Conservation (phyloP, 2,329 filamentous ascomycete genomes). For the Cercospora zeae-maydis region DNA sequence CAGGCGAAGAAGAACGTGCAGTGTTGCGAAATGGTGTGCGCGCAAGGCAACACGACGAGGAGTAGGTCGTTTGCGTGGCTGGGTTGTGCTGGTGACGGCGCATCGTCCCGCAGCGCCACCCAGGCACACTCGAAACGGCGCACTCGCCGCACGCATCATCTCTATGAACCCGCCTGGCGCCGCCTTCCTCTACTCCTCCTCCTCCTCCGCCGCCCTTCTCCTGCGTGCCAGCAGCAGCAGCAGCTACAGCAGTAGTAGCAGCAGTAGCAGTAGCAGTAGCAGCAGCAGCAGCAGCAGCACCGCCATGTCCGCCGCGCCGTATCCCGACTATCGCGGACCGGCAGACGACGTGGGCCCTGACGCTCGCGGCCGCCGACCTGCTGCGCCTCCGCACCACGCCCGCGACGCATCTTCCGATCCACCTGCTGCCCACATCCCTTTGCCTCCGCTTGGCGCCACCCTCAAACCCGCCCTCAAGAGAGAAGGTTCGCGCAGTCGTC, state of each 20-base stretch:
- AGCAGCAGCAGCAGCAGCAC: background rate
- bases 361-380: slow-evolving; percentile 4
- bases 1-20: background rate
- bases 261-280: background rate
- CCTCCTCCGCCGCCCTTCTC: background rate
- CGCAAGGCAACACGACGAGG: too few relatives aligned
- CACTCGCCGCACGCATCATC: background rate
- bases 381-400: background rate
- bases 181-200: background rate
- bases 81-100: background rate
- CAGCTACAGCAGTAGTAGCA: background rate
- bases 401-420: slow-evolving; percentile 8
- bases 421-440: slow-evolving; percentile 24
- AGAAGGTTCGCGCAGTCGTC: slow-evolving; percentile 33
- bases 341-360: slow-evolving; percentile 3
- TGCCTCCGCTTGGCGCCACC: slow-evolving; percentile 34
- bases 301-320: slow-evolving; percentile 3
- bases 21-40: background rate
- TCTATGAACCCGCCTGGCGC: background rate
- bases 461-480: slow-evolving; percentile 34
- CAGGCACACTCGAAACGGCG: background rate
- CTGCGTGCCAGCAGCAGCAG: background rate
- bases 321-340: background rate
- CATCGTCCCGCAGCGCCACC: background rate
- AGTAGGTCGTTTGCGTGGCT: background rate